Evolutionary conservation across 352 stramenopile species (phyloP), one percentile per base, ranked within the genome.

Genomic region (Salisapilia sapeloensis): DNA sequence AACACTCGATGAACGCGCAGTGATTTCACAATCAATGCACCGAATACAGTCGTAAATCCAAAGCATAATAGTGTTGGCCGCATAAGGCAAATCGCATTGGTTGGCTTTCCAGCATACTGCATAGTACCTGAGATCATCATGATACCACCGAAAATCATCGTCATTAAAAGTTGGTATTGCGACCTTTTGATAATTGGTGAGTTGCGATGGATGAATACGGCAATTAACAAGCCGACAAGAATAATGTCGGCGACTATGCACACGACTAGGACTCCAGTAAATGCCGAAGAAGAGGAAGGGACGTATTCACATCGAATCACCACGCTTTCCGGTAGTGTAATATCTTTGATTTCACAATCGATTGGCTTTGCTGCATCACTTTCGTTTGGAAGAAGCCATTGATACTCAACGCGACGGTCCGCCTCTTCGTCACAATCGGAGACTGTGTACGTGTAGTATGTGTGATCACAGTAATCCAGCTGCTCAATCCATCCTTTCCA

Each of bases 361-460:
- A 33, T 31, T 6, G 50, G 65, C 13, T 29, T 14, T 5, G 31
- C 18, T 1, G 4, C 4, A n/a, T 62, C 40, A 0, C 29, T 42
- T 6, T 37, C 20, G 6, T 52, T 11, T 0, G 53, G 40, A 0
- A 72, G 24, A 9, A 57, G 37, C 62, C 63, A 79, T 17, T 30
- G 50, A 34, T 56, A 70, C 3, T 31, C 21, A 8, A 67, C 49
- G 0, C 18, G 37, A 3, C 63, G 56, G 20, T 33, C 30, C 2
- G 55, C 42, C 4, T 37, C 24, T 0, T 42, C 32, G 16, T 57
- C 42, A 17, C 62, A 78, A 0, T 38, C 35, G 4, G 43, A 56
- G 0, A 67, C 48, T 13, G 16, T 49, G 34, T 65, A 75, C 4
- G 35, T 47, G 37, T 57, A 75, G 31, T 63, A 70, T 1, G n/a